A percentile compares a stretch with the other conserved stretches of the same genome.
Conservation (phyloP, 225 moss, liverwort and hornwort genomes). For the Bryum argenteum region DNA sequence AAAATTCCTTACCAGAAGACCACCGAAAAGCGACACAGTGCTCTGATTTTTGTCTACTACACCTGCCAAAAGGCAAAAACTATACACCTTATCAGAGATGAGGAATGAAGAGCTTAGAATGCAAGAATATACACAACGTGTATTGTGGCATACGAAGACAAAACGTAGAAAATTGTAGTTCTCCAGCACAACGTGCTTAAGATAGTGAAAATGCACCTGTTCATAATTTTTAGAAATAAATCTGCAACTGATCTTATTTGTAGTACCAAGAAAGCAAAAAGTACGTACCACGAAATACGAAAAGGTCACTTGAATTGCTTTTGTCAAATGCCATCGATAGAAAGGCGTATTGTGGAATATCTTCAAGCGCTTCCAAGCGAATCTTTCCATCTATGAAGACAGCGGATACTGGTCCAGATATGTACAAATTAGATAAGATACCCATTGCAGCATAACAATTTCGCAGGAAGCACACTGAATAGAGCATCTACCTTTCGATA, state of each 20-base stretch:
- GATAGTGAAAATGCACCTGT: constrained; percentile 7
- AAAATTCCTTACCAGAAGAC: constrained; percentile 43
- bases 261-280: not conserved
- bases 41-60: constrained; percentile 37
- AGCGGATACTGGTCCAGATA: constrained; percentile 61
- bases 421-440: constrained; percentile 20
- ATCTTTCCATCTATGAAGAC: constrained; percentile 52
- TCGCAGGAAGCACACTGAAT: constrained; percentile 1
- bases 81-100: constrained; percentile 24
- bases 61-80: constrained; percentile 38
- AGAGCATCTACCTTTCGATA: constrained; percentile 38
- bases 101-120: constrained; percentile 7
- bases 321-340: constrained; percentile 51
- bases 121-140: constrained; percentile 8
- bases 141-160: not conserved
- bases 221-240: not conserved
- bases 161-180: not conserved
- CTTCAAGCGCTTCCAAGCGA: constrained; percentile 46
- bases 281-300: constrained; percentile 65
- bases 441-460: not conserved
- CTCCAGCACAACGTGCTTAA: not conserved
- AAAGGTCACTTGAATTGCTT: constrained; percentile 65
- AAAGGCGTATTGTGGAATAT: constrained; percentile 45
- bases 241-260: constrained; percentile 14
- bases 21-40: constrained; percentile 45